Evolutionary conservation across 768 basidiomycete genomes (phyloP).

Genomic region (Exidia glandulosa): DNA sequence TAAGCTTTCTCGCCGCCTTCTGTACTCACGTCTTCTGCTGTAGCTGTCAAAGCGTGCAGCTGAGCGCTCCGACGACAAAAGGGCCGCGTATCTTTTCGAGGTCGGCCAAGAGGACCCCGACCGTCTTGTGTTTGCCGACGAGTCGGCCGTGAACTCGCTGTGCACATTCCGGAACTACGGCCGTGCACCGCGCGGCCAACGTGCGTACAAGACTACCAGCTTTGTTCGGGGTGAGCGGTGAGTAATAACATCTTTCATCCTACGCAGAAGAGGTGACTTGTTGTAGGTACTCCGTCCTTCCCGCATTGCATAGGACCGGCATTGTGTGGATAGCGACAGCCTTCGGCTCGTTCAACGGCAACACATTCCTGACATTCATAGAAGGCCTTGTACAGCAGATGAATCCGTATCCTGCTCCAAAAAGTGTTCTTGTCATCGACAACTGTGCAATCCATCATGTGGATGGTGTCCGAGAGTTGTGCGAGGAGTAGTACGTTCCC

Average conservation of each 20-base stretch:
- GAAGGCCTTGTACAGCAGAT: conserved; percentile 23
- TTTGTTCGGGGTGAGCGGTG: conserved; percentile 15
- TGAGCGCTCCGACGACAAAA: background rate
- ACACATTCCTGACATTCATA: conserved; percentile 22
- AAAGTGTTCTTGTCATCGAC: conserved; percentile 30
- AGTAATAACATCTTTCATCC: background rate
- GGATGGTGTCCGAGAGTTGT: conserved; percentile 16
- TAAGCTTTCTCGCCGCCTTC: background rate
- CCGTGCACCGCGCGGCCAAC: conserved; percentile 6
- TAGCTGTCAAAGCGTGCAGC: background rate
- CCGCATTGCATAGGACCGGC: conserved; percentile 25
- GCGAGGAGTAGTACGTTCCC: conserved; percentile 17
- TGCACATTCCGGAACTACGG: conserved; percentile 1
- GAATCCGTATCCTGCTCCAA: conserved; percentile 24
- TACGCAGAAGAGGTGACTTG: background rate
- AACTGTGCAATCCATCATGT: conserved; percentile 26
- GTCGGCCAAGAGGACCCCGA: background rate
- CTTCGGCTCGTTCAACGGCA: conserved; percentile 18
- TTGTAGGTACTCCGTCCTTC: conserved; percentile 24
- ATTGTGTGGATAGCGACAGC: conserved; percentile 20
- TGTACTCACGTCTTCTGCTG: background rate
- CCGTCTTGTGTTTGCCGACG: conserved; percentile 12
- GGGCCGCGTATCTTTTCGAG: background rate
- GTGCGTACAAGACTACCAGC: conserved; percentile 2
- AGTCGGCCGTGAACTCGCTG: conserved; percentile 6